Conservation (phyloP, 257 asterid species). For the Oldenlandia corymbosa region DNA sequence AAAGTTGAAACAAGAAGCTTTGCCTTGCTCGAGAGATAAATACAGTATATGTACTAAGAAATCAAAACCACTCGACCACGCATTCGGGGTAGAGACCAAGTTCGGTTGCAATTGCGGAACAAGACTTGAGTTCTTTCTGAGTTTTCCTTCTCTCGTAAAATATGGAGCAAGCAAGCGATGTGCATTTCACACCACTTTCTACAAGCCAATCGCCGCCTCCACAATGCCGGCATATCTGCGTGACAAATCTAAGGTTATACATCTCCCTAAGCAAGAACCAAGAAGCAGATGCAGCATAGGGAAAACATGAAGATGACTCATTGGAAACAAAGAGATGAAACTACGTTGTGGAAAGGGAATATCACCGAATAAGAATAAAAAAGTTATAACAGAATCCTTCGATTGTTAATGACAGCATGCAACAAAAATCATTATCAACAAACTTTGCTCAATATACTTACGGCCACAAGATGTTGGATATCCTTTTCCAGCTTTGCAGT, state of each 20-base stretch:
- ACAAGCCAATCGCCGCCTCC: conserved; percentile 94
- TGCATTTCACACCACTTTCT: conserved; percentile 87
- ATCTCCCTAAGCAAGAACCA: not conserved
- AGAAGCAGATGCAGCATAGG: not conserved
- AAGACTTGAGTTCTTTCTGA: conserved; percentile 68
- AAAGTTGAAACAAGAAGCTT: no score
- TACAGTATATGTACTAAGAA: not conserved
- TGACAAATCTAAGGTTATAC: not conserved
- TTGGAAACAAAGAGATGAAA: not conserved
- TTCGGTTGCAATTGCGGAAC: conserved; percentile 50
- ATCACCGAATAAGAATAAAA: not conserved
- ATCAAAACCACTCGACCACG: conserved; percentile 76
- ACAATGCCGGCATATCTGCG: conserved; percentile 89
- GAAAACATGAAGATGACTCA: not conserved
- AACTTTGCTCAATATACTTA: conserved; percentile 38
- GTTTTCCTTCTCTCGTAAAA: conserved; percentile 80
- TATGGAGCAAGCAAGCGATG: conserved; percentile 76
- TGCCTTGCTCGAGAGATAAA: no score
- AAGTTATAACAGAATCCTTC: not conserved
- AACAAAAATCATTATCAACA: not conserved
- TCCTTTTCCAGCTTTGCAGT: conserved; percentile 72
- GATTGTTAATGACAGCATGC: not conserved
- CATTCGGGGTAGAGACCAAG: conserved; percentile 68
- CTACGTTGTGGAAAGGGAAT: not conserved
- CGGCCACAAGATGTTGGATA: conserved; percentile 81